Evolutionary conservation across 2,329 filamentous ascomycete genomes (phyloP), one percentile per base, ranked within the genome.

Genomic region (Aciculosporium take): DNA sequence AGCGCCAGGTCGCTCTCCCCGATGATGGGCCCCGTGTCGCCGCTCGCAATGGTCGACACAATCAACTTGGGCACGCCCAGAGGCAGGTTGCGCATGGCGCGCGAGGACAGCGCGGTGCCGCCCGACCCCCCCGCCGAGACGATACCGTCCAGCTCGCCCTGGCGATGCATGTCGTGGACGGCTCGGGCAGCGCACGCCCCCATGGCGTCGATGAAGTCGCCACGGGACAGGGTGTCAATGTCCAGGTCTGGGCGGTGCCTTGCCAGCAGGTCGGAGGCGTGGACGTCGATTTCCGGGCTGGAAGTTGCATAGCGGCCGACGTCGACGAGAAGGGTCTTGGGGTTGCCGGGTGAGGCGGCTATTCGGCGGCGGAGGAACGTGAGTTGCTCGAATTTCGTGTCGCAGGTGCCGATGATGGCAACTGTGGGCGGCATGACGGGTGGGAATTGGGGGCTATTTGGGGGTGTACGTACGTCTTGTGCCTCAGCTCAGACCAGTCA

Each of bases 1-100:
- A 84, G 68, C 0, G 71, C 72, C 36, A 84, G 78, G 47, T 84
- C 81, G 0, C 72, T 74, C 55, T 83, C 79, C 31, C 72, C 77
- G 1, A 84, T 64, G n/a, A 81, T 72, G 0, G 72, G 70, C 0
- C 68, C 68, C 1, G 76, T 75, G 46, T 84, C 74, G 3, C 79
- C 78, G 25, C 74, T 79, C 0, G 79, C 79, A 49, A 84, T 72
- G 0, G 81, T 84, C 18, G 74, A 80, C 2, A 84, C 74, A 40
- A 84, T 77, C 34, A 84, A 49, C 51, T 84, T 84, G 0, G 81
- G 80, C 39, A 84, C 71, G 0, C 78, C 78, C 10, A 84, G 64
- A 0, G 79, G 79, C 0, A 80, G 53, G 0, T 65, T 68, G 2
- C 74, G 65, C 77, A 84, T 82, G 0, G 76, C 67, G 0, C 68